Base-by-base conservation (phyloP, 2,329 filamentous ascomycete species). In the Ophiostoma perfectum region DNA sequence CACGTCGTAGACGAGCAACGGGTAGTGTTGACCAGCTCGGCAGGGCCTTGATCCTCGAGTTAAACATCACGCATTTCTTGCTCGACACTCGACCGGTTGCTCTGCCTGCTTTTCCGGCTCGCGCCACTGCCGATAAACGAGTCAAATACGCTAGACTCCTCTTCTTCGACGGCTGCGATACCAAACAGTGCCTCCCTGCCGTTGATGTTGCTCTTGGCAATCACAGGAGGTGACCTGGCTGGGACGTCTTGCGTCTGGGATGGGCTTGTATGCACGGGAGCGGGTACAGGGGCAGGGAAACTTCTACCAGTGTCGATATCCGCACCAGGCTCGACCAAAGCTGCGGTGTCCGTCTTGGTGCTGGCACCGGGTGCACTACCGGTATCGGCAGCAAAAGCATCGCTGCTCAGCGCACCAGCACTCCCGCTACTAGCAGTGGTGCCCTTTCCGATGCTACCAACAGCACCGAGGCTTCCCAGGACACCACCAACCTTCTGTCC, bases 401-500 rank as follows among this genome's bases (percentile, higher is more conserved):
- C n/a, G 16, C 38, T 62, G 38, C 2, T 62, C 14, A 62, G 4
- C 14, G 36, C 5, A 16, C 16, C 39, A 44, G 6, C 39, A 41
- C 2, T 42, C 1, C 38, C 12, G 58, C 58, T 18, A 16, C 36
- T 44, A 11, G 72, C 47, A 71, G 41, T 71, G 75, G 70, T 73
- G 16, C 49, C 27, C n/a, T 52, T 45, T n/a, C 67, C 38, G 45
- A 64, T 67, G 38, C 63, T 67, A 9, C 68, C 69, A 4, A 47
- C 68, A 1, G 63, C 66, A n/a, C 70, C 64, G 11, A 73, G 62
- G 11, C 71, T 72, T 42, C 70, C 70, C 1, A 74, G n/a, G 9
- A 74, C 73, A 11, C 69, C 72, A 36, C 72, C 72, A 16, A 74
- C 66, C 38, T 69, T 72, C 16, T 73, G 71, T 3, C 71, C 70